These are phyloP conservation scores for Candida endomychidarum DNA, from an alignment of 805 yeast species.

Conservation along the genomic window DNA sequence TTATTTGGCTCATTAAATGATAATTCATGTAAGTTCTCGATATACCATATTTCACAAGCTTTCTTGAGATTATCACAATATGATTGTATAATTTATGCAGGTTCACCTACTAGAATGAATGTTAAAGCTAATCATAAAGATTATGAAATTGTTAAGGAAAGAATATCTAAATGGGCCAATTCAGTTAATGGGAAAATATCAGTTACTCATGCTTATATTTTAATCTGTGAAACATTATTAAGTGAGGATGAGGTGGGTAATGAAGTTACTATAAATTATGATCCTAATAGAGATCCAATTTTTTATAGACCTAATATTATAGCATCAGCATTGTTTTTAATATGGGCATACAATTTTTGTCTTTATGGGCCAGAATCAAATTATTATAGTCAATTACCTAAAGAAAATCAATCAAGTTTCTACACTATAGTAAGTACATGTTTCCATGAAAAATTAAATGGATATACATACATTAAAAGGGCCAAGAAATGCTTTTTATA, in stretches of 20 bases:
- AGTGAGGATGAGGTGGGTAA: slow-evolving; percentile 36
- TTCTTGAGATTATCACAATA: slow-evolving; percentile 23
- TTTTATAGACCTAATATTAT: slow-evolving; percentile 37
- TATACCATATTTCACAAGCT: slow-evolving; percentile 24
- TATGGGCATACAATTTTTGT: slow-evolving; percentile 53
- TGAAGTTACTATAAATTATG: slow-evolving; percentile 30
- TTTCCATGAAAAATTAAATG: slow-evolving; percentile 26
- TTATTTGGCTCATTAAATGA: slow-evolving; percentile 14
- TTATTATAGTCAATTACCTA: slow-evolving; percentile 5
- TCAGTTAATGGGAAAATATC: slow-evolving; percentile 49
- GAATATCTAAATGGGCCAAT: slow-evolving; percentile 53
- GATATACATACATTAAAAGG: slow-evolving; percentile 50
- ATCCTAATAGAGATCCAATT: slow-evolving; percentile 49
- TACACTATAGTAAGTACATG: slow-evolving; percentile 8
- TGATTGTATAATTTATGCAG: slow-evolving; percentile 27
- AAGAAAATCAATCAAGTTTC: slow-evolving; percentile 1
- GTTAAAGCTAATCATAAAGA: slow-evolving; percentile 38
- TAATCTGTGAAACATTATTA: slow-evolving; percentile 27
- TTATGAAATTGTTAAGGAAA: slow-evolving; percentile 46
- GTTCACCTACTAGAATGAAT: slow-evolving; percentile 36
- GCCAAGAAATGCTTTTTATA: slow-evolving; percentile 26
- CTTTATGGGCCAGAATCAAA: slow-evolving; percentile 46
- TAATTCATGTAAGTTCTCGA: slow-evolving; percentile 17
- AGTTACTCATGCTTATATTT: slow-evolving; percentile 59
- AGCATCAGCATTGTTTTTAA: slow-evolving; percentile 38